Base-by-base conservation (phyloP, 768 basidiomycete genomes). In the Tulasnella sp. region DNA sequence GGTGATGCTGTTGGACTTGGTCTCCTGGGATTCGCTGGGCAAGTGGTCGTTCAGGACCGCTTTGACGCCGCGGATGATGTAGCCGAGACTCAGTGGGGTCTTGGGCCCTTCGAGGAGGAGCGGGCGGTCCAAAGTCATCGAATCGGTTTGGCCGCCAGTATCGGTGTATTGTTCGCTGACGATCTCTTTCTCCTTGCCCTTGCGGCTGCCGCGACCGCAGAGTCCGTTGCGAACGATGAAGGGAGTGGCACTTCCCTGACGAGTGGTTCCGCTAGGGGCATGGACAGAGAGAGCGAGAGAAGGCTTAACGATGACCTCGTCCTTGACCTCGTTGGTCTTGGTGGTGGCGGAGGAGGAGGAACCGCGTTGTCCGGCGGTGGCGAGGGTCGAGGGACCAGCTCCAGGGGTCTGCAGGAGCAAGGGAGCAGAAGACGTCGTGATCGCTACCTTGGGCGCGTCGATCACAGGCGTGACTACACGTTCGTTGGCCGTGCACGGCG, bases 171-270 rank as follows among this genome's bases (percentile, higher is more conserved):
- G 37, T 19, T 66, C 71, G 36, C 42, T 39, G 29, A 65, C 71
- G 37, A 62, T 52, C 62, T 72, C 71, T 47, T 64, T 72, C 62
- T 72, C 71, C 22, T 72, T 72, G 26, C 71, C 71, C 62, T 72
- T 72, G 44, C 29, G 29, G 47, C 44, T 70, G 2, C 62, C 71
- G 26, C 62, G n/a, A 16, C 39, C 34, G 59, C 62, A 72, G 62
- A 72, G 40, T n/a, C 64, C 44, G 19, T 14, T 42, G 17, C 34
- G 64, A 36, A 17, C 44, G 29, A n/a, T 2, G 8, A 44, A 63
- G 29, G 71, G 64, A 72, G 59, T 62, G 1, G 70, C 70, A 59
- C 62, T 40, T 22, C 70, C 70, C 8, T 22, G 59, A n/a, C 70
- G 52, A 29, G 63, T 72, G 36, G 59, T 39, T 2, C 62, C 62